Percentiles rank a stretch among this genome's conserved stretches.
Evolutionary conservation across 768 basidiomycete genomes (phyloP).

Genomic region (Russula lepida): DNA sequence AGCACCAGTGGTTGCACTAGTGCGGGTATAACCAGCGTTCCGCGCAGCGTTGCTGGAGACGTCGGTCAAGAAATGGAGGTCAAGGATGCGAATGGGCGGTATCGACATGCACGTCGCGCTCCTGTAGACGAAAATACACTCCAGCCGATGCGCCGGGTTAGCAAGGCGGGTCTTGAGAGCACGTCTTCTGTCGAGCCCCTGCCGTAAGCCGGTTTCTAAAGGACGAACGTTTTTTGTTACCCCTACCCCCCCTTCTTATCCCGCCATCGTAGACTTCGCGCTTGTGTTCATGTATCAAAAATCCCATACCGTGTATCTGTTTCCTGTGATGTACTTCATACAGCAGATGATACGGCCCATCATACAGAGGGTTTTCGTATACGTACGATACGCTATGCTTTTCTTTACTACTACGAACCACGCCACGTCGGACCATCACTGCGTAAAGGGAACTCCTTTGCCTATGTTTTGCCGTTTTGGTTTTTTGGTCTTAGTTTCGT

Average conservation of each 20-base stretch:
- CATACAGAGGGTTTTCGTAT: slow-evolving; percentile 3
- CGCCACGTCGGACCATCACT: neutral
- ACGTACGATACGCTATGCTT: neutral
- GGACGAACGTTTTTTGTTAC: neutral
- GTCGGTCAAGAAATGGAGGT: slow-evolving; percentile 82
- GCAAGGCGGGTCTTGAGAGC: slow-evolving; percentile 89
- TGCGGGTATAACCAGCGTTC: slow-evolving; percentile 20
- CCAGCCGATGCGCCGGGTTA: slow-evolving; percentile 83
- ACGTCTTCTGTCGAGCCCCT: neutral
- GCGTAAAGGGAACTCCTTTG: slow-evolving; percentile 1
- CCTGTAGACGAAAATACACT: slow-evolving; percentile 84
- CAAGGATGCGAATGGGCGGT: slow-evolving; percentile 75
- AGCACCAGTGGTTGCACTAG: slow-evolving; percentile 20
- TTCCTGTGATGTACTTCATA: neutral
- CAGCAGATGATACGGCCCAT: neutral
- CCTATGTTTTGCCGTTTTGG: neutral
- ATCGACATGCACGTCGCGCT: slow-evolving; percentile 77
- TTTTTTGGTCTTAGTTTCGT: neutral
- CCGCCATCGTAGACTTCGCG: neutral
- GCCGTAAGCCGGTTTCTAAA: neutral
- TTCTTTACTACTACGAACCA: neutral
- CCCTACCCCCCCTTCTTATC: too few species aligned
- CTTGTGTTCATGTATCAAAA: neutral
- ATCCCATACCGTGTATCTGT: neutral
- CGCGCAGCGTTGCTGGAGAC: slow-evolving; percentile 43